A percentile compares a stretch with the other conserved stretches of the same genome.
Evolutionary conservation across 2,329 filamentous ascomycete species (phyloP).

Genomic region (Fusarium tjaetaba): DNA sequence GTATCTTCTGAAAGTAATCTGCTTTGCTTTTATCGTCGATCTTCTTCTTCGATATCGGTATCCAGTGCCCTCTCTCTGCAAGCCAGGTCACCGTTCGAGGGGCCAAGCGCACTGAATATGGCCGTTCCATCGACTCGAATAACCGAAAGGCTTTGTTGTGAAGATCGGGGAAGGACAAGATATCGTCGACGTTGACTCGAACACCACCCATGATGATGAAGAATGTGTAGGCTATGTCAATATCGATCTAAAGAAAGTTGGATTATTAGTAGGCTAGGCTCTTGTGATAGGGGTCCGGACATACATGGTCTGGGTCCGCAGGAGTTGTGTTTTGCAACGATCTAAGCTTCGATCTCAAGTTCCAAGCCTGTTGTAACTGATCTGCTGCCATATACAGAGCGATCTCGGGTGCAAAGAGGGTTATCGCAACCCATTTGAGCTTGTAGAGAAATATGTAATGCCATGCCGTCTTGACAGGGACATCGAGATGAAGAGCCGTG

Average conservation of each 20-base stretch:
- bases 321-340: background rate
- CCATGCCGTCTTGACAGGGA: constrained; percentile 37
- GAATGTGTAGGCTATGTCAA: constrained; percentile 41
- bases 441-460: constrained; percentile 27
- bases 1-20: constrained; percentile 47
- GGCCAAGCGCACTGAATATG: constrained; percentile 2
- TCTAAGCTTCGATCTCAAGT: background rate
- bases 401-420: constrained; percentile 47
- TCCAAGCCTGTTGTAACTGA: constrained; percentile 21
- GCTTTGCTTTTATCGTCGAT: constrained; percentile 53
- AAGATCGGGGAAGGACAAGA: constrained; percentile 3
- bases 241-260: background rate
- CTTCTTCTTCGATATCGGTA: constrained; percentile 7
- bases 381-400: constrained; percentile 41
- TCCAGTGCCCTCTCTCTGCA: constrained; percentile 12
- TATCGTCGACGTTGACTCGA: constrained; percentile 15
- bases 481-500: constrained; percentile 51
- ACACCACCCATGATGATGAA: constrained; percentile 47
- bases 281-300: background rate
- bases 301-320: background rate
- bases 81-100: constrained; percentile 8
- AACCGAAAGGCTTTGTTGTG: background rate
- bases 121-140: background rate
- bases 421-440: constrained; percentile 44
- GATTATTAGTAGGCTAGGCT: background rate